These are phyloP conservation scores for Psilocybe sp. DNA, from an alignment of 768 basidiomycete genomes.

Conservation along the genomic window DNA sequence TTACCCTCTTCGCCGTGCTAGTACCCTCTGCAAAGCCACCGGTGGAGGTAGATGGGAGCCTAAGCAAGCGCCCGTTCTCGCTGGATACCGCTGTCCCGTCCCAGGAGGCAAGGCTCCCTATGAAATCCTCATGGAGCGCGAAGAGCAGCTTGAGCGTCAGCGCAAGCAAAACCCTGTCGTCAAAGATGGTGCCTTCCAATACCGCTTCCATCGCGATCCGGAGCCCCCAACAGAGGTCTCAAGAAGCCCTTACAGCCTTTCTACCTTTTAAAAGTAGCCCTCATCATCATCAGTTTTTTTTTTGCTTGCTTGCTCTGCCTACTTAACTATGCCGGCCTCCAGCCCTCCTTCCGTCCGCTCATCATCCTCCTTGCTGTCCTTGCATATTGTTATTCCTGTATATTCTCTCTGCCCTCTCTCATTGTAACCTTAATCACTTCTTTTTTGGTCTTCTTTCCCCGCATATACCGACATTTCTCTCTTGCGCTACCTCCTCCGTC, in stretches of 20 bases:
- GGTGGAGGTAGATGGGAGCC: slow-evolving; percentile 84
- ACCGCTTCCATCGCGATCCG: slow-evolving; percentile 51
- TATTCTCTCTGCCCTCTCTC: slow-evolving; percentile 30
- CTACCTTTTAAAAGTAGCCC: slow-evolving; percentile 52
- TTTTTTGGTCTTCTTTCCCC: slow-evolving; percentile 15
- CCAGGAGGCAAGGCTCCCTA: slow-evolving; percentile 67
- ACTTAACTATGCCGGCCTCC: slow-evolving; percentile 11
- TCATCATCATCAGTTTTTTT: no score
- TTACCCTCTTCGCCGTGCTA: slow-evolving; percentile 68
- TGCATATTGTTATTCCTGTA: slow-evolving; percentile 49
- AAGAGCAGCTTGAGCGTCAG: slow-evolving; percentile 51
- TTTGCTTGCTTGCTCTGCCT: slow-evolving; percentile 1
- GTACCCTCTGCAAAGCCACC: slow-evolving; percentile 70
- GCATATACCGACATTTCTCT: slow-evolving; percentile 14
- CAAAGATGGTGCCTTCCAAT: slow-evolving; percentile 63
- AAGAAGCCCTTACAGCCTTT: slow-evolving; percentile 47
- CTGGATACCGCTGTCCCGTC: slow-evolving; percentile 53
- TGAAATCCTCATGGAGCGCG: slow-evolving; percentile 68
- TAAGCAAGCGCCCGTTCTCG: slow-evolving; percentile 43
- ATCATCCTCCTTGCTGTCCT: slow-evolving; percentile 20
- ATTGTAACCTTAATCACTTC: slow-evolving; percentile 27
- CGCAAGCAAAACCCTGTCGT: slow-evolving; percentile 63
- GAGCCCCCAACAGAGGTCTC: slow-evolving; percentile 38
- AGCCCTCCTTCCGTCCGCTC: slow-evolving; percentile 7
- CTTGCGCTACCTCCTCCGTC: slow-evolving; percentile 12